Evolutionary conservation across 2,329 filamentous ascomycete species (phyloP), one percentile per base, ranked within the genome.

Genomic region (Gyromitra esculenta): DNA sequence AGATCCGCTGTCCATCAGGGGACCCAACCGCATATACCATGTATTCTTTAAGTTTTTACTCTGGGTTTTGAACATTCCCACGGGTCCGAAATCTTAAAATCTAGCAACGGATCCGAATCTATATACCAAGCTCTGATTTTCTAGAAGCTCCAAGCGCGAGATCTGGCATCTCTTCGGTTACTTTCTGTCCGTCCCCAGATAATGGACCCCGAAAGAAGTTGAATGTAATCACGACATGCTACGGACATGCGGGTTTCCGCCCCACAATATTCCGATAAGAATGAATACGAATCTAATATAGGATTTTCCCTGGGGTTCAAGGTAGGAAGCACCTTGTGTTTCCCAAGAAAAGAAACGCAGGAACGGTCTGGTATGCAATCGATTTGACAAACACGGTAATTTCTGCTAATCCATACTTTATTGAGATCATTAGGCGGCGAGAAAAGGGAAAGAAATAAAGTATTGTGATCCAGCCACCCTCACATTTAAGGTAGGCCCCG

Each of bases 401-500:
- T 66, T 76, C 41, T 54, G 67, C 56, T 66, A 72, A 73, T 73
- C 35, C 60, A 60, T 73, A 66, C 70, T 66, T 66, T 56, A 64
- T 71, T 59, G 59, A 64, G 52, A 59, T 60, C 43, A 73, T 76
- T 67, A 76, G 45, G 60, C 65, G 37, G 71, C 37, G n/a, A 59
- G 64, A 37, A 45, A 60, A 62, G 25, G 35, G 18, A 63, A 73
- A 60, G 39, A 76, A 67, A 73, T 45, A 52, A 62, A 63, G 35
- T 54, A 77, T 74, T 70, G 63, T 35, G 48, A 57, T 66, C 43
- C 56, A 21, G n/a, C 25, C 43, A 43, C 66, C 62, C 41, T 48
- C 60, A 76, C 15, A 62, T 21, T 84, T 82, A 89, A 31, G 88
- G 87, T 73, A 89, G 81, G 0, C 85, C 85, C 68, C 85, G 85